These are phyloP conservation scores for Coemansia asiatica DNA, from an alignment of 192 early-diverging fungal species.

Conservation along the genomic window DNA sequence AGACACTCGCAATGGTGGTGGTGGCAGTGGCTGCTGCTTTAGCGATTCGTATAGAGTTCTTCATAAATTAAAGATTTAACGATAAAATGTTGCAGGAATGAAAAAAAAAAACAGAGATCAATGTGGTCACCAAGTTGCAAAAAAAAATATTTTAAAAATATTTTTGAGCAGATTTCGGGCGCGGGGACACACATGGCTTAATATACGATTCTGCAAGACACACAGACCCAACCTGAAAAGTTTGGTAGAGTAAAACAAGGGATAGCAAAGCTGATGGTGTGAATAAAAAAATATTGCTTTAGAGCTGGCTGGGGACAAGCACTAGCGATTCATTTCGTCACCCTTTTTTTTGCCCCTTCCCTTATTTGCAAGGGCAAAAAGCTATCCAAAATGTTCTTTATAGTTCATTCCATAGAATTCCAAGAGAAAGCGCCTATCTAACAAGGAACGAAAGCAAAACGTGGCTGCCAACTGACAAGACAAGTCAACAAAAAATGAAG, in stretches of 20 bases:
- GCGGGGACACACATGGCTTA: not conserved
- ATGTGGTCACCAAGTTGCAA: not conserved
- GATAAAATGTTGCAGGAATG: too few species aligned
- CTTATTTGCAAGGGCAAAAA: not conserved
- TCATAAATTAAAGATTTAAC: not conserved
- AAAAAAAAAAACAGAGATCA: too few species aligned
- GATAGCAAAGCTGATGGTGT: not conserved
- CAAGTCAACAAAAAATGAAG: too few species aligned
- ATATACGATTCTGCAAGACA: not conserved
- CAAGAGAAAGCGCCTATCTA: too few species aligned
- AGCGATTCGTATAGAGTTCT: conserved; percentile 11
- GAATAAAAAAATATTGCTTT: not conserved
- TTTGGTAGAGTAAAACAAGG: not conserved
- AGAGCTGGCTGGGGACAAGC: not conserved
- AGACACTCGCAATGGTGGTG: not conserved
- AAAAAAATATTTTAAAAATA: not conserved
- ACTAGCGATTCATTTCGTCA: not conserved
- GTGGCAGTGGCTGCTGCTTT: too few species aligned
- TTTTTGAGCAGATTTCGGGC: not conserved
- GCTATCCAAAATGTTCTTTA: not conserved
- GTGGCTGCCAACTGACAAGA: too few species aligned
- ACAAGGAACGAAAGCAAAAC: too few species aligned
- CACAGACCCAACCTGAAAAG: too few species aligned
- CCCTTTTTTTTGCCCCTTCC: not conserved
- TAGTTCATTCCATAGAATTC: too few species aligned